These are phyloP conservation scores for Cymbopogon flexuosus DNA, from an alignment of 202 grass and related monocot genomes.

Conservation along the genomic window DNA sequence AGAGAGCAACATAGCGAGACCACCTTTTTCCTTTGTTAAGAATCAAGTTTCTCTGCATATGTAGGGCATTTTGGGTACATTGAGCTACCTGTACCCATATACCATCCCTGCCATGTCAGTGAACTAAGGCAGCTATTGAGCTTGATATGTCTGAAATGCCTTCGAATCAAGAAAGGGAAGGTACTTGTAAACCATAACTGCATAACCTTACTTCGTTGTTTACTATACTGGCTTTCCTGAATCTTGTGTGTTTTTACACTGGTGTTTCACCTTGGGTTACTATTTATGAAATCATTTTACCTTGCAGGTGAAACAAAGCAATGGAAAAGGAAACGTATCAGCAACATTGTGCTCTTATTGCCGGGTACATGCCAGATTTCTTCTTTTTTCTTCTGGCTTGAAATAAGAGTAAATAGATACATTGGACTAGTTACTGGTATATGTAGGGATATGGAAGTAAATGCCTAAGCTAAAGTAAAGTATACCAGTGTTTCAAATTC, in stretches of 20 bases:
- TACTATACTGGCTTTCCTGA: not conserved
- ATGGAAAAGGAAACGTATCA: constrained; percentile 47
- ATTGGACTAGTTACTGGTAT: not conserved
- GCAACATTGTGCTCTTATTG: constrained; percentile 54
- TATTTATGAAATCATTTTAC: not conserved
- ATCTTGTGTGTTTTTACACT: constrained; percentile 1
- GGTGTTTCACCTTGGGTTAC: constrained; percentile 19
- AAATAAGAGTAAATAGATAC: constrained; percentile 1
- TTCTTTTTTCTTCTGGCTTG: constrained; percentile 16
- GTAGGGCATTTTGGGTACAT: constrained; percentile 94
- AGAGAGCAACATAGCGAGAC: not conserved
- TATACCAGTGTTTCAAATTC: constrained; percentile 4
- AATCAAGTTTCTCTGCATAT: constrained; percentile 25
- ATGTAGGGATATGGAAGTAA: not conserved
- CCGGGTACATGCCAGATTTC: constrained; percentile 44
- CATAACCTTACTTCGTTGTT: not conserved
- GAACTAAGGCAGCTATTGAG: constrained; percentile 70
- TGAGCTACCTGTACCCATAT: constrained; percentile 83
- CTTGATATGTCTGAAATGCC: constrained; percentile 74
- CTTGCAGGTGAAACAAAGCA: constrained; percentile 52
- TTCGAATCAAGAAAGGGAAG: constrained; percentile 86
- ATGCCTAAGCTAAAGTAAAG: not conserved
- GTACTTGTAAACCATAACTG: constrained; percentile 29
- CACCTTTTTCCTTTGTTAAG: constrained; percentile 19
- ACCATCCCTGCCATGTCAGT: constrained; percentile 75